phyloP scores from a whole-genome alignment of 768 basidiomycete genomes.

The Scleroderma citrinum region DNA sequence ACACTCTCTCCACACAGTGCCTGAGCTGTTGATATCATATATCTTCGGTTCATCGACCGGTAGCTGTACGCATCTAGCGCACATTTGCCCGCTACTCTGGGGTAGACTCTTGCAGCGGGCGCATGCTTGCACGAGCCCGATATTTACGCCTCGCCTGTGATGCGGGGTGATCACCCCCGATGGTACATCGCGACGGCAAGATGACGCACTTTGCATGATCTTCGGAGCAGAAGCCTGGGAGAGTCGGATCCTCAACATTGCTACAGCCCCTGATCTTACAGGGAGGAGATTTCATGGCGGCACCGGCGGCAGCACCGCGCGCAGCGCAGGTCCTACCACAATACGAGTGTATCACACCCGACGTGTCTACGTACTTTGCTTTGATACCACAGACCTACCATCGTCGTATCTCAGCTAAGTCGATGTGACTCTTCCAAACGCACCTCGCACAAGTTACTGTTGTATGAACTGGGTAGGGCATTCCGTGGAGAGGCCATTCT shows the following conservation, averaged over 20 bases:
- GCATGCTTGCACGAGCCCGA: conserved; percentile 45
- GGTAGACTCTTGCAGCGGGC: conserved; percentile 44
- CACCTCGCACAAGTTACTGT: conserved; percentile 22
- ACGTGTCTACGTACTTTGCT: conserved; percentile 56
- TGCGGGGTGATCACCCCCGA: conserved; percentile 4
- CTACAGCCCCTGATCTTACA: conserved; percentile 50
- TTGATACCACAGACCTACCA: conserved; percentile 51
- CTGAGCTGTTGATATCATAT: conserved; percentile 42
- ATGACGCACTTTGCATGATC: conserved; percentile 48
- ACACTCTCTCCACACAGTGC: conserved; percentile 50
- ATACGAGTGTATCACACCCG: conserved; percentile 51
- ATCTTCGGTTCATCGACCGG: conserved; percentile 38
- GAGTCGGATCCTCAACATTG: conserved; percentile 42
- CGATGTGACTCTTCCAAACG: too few species aligned
- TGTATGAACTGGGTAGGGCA: conserved; percentile 9
- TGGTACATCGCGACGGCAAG: conserved; percentile 1
- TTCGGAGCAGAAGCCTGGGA: conserved; percentile 53
- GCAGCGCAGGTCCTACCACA: conserved; percentile 56
- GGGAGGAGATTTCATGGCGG: conserved; percentile 32
- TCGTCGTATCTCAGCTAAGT: conserved; percentile 7
- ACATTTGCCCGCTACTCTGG: conserved; percentile 40
- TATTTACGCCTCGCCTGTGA: conserved; percentile 46
- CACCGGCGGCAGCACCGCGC: conserved; percentile 29
- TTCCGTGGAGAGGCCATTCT: conserved; percentile 7
- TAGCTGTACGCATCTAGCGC: conserved; percentile 45